These are phyloP conservation scores for Sambucus nigra DNA, from an alignment of 129 eudicot species.

Conservation along the genomic window DNA sequence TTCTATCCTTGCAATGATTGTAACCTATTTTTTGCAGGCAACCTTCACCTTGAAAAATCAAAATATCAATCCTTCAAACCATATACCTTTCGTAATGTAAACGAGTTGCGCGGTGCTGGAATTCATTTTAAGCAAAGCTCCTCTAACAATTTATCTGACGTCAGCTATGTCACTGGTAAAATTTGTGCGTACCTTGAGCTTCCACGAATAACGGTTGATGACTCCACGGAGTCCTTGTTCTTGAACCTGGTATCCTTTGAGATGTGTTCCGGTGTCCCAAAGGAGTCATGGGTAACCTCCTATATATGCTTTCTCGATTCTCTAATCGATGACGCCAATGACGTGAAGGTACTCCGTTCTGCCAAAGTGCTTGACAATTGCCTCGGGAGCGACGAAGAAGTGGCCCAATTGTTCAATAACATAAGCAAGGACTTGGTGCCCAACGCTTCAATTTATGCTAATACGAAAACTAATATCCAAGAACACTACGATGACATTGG, in stretches of 20 bases:
- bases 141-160: neutral
- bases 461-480: neutral
- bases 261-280: constrained; percentile 17
- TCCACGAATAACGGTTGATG: constrained; percentile 4
- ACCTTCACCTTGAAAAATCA: too few relatives aligned
- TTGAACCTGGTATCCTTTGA: constrained; percentile 37
- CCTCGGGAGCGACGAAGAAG: constrained; percentile 8
- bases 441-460: neutral
- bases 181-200: neutral
- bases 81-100: neutral
- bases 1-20: too few relatives aligned
- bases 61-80: neutral
- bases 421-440: neutral
- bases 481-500: neutral
- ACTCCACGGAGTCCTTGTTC: constrained; percentile 25
- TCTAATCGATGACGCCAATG: too few relatives aligned
- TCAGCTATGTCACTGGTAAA: neutral
- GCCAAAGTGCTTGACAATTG: neutral
- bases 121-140: neutral
- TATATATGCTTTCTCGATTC: constrained; percentile 36
- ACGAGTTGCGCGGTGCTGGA: neutral
- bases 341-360: neutral
- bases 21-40: too few relatives aligned
- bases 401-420: neutral
- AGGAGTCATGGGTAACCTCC: constrained; percentile 24